Evolutionary conservation across 75 land plant species (phyloP), one percentile per base, ranked within the genome.

Genomic region (Adiantum capillusveneris): DNA sequence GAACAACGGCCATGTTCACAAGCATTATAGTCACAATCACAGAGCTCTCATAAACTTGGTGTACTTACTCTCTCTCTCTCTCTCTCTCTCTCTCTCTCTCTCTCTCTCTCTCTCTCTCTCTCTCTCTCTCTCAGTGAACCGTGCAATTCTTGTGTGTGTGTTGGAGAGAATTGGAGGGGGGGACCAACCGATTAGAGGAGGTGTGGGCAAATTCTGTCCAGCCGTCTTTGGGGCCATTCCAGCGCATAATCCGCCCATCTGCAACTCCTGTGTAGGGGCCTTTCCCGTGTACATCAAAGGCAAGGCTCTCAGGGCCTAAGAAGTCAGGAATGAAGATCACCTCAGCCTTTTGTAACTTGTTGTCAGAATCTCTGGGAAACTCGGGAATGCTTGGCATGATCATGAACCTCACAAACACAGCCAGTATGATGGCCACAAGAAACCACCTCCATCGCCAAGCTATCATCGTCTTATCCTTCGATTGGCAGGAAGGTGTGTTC

Each of bases 341-440:
- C 42, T 58, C 62, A 0, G 75, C 63, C 0, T 24, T 57, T 68
- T 50, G 60, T 37, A 71, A 61, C 41, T 57, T 63, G 55, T 71
- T 64, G 2, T 63, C 56, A 1, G 26, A 11, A 57, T 71, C 74
- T 29, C 54, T 41, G 26, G 66, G 67, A 1, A 71, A 2, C 49
- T 9, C 26, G 6, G 50, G 14, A 6, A 14, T n/a, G 14, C 6
- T 5, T 6, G 50, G 6, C 50, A 46, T 21, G 22, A 46, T n/a
- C 2, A 46, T 21, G 12, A n/a, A 46, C 22, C 50, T 46, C 17
- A 46, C 17, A 2, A 46, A 6, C 2, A 46, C 18, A 6, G 50
- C 50, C 6, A 46, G 5, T n/a, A 21, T 46, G 5, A 14, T 14
- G 50, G 17, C 17, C 17, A 46, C 50, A 21, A 46, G 22, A 46